phyloP scores from a whole-genome alignment of 140 eudicot genomes.

The Erigeron philadelphicus region DNA sequence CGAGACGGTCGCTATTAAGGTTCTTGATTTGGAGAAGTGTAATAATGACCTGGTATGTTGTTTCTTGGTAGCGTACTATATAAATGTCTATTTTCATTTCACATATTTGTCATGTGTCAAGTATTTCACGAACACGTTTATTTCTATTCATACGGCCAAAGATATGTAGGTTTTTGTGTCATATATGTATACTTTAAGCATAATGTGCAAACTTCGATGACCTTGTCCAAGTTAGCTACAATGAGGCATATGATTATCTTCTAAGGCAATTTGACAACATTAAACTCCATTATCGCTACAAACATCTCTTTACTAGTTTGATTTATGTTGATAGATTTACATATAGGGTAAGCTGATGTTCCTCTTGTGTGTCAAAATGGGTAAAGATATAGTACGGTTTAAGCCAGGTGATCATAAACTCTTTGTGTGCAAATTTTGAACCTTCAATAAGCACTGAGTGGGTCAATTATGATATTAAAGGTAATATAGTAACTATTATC shows the following conservation, averaged over 20 bases:
- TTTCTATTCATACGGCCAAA: slow-evolving; percentile 5
- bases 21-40: slow-evolving; percentile 93
- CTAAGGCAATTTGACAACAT: neutral
- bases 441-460: neutral
- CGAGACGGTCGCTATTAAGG: slow-evolving; percentile 87
- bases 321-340: neutral
- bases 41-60: slow-evolving; percentile 87
- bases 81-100: slow-evolving; percentile 10
- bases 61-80: slow-evolving; percentile 10
- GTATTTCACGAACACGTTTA: neutral
- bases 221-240: slow-evolving; percentile 3
- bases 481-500: no score
- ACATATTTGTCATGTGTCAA: slow-evolving; percentile 2
- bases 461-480: neutral
- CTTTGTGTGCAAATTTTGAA: neutral
- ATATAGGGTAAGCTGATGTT: slow-evolving; percentile 14
- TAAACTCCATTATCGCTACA: neutral
- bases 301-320: neutral
- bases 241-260: slow-evolving; percentile 6
- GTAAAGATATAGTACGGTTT: neutral
- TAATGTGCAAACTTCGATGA: neutral
- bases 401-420: neutral
- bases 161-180: neutral
- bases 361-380: slow-evolving; percentile 5
- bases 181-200: slow-evolving; percentile 11